Evolutionary conservation across 306 rosid genomes (phyloP).

Genomic region (Gynostemma pentaphyllum): DNA sequence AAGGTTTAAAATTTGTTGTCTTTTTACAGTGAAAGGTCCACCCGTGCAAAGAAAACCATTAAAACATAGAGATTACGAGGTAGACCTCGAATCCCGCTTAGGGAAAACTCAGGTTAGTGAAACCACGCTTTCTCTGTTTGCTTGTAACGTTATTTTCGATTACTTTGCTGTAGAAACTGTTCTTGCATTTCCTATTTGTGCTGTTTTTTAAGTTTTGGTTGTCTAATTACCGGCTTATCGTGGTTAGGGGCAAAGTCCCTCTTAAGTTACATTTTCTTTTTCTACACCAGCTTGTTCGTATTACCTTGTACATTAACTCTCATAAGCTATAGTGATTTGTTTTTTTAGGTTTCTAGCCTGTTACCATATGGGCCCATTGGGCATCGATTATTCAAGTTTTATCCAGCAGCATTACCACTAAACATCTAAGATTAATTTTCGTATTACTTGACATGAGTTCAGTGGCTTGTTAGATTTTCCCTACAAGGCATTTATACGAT

Average conservation of each 20-base stretch:
- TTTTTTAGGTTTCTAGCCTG: neutral
- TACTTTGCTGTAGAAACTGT: neutral
- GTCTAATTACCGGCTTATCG: neutral
- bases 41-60: conserved; percentile 82
- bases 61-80: conserved; percentile 95
- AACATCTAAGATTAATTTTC: neutral
- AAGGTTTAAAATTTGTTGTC: neutral
- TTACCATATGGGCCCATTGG: neutral
- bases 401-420: neutral
- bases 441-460: neutral
- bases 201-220: neutral
- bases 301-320: neutral
- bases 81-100: conserved; percentile 86
- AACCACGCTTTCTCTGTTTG: neutral
- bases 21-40: conserved; percentile 62
- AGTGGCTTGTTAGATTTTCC: neutral
- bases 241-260: neutral
- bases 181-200: neutral
- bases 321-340: neutral
- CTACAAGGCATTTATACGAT: neutral
- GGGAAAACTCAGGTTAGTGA: conserved; percentile 80
- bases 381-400: neutral
- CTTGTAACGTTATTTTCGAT: neutral
- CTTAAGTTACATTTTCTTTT: neutral
- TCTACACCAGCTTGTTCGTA: neutral